phyloP scores from a whole-genome alignment of 1,284 basidiomycete genomes.

The Cutaneotrichosporon sp. region DNA sequence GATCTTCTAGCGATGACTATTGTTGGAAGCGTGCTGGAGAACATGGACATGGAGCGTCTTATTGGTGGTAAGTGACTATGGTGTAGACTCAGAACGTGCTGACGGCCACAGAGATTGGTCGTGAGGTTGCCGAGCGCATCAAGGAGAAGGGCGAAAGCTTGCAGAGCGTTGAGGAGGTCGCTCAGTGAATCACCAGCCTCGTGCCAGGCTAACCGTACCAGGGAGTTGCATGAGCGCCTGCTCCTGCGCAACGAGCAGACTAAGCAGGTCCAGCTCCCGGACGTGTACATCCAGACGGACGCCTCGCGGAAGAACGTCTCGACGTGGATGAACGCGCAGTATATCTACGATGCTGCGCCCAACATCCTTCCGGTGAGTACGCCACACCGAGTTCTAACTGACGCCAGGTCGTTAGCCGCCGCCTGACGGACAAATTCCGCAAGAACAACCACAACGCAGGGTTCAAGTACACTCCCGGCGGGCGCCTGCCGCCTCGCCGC shows the following conservation, averaged over 20 bases:
- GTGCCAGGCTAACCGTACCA: slow-evolving; percentile 11
- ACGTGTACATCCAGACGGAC: slow-evolving; percentile 86
- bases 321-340: slow-evolving; percentile 74
- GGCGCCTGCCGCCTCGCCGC: slow-evolving; percentile 57
- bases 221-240: slow-evolving; percentile 77
- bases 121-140: slow-evolving; percentile 88
- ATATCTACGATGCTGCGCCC: slow-evolving; percentile 72
- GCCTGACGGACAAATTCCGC: slow-evolving; percentile 89
- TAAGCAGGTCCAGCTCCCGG: slow-evolving; percentile 93
- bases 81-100: neutral
- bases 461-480: slow-evolving; percentile 60
- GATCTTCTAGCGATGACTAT: slow-evolving; percentile 96
- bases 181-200: slow-evolving; percentile 54
- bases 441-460: slow-evolving; percentile 40
- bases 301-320: slow-evolving; percentile 87
- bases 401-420: slow-evolving; percentile 76
- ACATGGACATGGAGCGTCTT: slow-evolving; percentile 96
- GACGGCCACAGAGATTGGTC: slow-evolving; percentile 68
- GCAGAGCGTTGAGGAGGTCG: slow-evolving; percentile 94
- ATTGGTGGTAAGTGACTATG: slow-evolving; percentile 57
- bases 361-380: slow-evolving; percentile 71
- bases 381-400: neutral
- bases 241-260: slow-evolving; percentile 92
- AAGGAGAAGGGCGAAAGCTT: slow-evolving; percentile 65
- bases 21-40: slow-evolving; percentile 90